A percentile compares a stretch with the other conserved stretches of the same genome.
Evolutionary conservation across 2,329 filamentous ascomycete species (phyloP).

Genomic region (Clonostachys sp.): DNA sequence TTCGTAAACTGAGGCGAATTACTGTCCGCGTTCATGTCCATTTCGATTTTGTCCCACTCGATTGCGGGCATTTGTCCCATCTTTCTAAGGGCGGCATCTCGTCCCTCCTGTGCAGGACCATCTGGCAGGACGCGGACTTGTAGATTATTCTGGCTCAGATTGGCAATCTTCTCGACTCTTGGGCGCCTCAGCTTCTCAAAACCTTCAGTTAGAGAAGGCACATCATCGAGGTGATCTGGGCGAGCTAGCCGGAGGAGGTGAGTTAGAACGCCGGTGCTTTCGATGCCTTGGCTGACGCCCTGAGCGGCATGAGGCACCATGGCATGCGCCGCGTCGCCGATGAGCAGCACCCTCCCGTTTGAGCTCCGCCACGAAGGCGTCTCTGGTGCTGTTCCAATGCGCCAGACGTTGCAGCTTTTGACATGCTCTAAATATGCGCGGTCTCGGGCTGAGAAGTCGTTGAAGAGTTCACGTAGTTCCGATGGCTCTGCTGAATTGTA

Average conservation of each 20-base stretch:
- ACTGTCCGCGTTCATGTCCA: too few species aligned
- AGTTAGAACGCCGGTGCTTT: constrained; percentile 2
- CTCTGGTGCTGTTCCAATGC: background rate
- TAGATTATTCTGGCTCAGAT: background rate
- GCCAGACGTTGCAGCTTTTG: background rate
- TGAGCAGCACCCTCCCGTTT: constrained; percentile 6
- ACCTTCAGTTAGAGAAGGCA: background rate
- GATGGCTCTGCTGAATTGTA: background rate
- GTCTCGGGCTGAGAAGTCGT: background rate
- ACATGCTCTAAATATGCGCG: background rate
- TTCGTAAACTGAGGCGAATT: too few species aligned
- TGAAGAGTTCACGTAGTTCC: background rate
- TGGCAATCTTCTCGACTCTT: background rate
- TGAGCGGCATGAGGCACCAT: constrained; percentile 10
- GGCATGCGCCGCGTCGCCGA: constrained; percentile 14
- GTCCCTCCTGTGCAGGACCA: background rate
- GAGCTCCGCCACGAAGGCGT: background rate
- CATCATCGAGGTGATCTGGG: background rate
- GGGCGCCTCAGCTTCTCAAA: background rate
- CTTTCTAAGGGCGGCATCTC: background rate
- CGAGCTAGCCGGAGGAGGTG: background rate
- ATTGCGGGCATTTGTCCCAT: background rate
- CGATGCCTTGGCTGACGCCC: constrained; percentile 3
- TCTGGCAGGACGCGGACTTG: background rate
- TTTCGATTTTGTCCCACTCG: background rate